Evolutionary conservation across 345 rosid species (phyloP), one percentile per base, ranked within the genome.

Genomic region (Eucalyptus cloeziana): DNA sequence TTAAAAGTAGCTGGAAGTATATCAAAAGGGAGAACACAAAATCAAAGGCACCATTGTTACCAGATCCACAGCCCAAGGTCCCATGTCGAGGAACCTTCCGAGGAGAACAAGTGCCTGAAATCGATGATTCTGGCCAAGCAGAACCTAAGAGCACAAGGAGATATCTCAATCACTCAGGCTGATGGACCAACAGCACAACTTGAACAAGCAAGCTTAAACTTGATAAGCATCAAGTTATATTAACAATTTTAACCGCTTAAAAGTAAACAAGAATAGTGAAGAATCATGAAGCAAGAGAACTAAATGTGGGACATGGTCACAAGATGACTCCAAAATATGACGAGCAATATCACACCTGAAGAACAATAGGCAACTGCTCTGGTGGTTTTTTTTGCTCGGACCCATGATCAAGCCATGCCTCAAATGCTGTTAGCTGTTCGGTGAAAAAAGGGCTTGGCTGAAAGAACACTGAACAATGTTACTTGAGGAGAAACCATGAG

Each of bases 361-460:
- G 99, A 90, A 98, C 99, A 91, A 98, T 96, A 86, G 99, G 99
- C 89, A 98, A 92, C 93, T 97, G 99, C 93, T 98, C 99, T 5
- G 99, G 99, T 89, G 99, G 99, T 91, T 96, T 98, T 92, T 97
- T 98, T 86, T 95, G 94, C 92, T 98, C 96, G 67, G 98, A 96
- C 90, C 99, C 99, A 95, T 98, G 99, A 92, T 96, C 98, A 93
- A 98, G 96, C 99, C 99, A 98, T 64, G 96, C 99, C 95, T 98
- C 99, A 93, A 98, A 98, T 93, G 99, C 99, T 24, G 95, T 98
- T 90, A 98, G 92, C 92, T 97, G 99, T 89, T 98, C 99, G 49
- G 96, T 96, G 93, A 98, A 98, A 93, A 98, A 98, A 21, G 99
- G 97, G 90, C 99, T 98, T 33, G 98, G 94, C 99, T 98, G 95